Percentiles rank a stretch among this genome's conserved stretches.
phyloP scores from a whole-genome alignment of 2,329 filamentous ascomycete species.

The Penicillium sp. region DNA sequence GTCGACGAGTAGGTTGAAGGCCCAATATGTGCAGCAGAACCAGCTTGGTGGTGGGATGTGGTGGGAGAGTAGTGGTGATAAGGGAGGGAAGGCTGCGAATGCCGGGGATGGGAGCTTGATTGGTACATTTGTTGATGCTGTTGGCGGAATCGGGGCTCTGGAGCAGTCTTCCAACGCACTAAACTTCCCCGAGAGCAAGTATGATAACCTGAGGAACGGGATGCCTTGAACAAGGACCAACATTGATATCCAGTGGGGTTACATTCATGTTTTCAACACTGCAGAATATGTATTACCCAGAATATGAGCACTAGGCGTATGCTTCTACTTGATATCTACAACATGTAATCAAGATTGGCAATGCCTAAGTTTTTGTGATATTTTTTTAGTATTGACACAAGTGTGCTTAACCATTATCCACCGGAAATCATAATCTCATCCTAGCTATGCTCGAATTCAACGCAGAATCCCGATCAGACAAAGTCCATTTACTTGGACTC shows the following conservation, averaged over 20 bases:
- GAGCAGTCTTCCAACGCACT: slow-evolving; percentile 39
- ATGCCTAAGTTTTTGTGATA: slow-evolving; percentile 11
- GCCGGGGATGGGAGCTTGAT: slow-evolving; percentile 63
- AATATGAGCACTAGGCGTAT: background rate
- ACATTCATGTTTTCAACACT: background rate
- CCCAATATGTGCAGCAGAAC: slow-evolving; percentile 64
- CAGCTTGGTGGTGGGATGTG: slow-evolving; percentile 89
- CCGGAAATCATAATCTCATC: slow-evolving; percentile 15
- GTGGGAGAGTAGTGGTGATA: slow-evolving; percentile 88
- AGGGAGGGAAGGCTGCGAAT: slow-evolving; percentile 49
- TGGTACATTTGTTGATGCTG: slow-evolving; percentile 47
- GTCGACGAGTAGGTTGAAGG: slow-evolving; percentile 66
- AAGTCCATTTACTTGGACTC: slow-evolving; percentile 55
- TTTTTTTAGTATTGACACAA: slow-evolving; percentile 19
- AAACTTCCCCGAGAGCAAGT: slow-evolving; percentile 41
- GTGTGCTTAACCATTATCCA: slow-evolving; percentile 19
- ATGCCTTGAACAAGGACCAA: background rate
- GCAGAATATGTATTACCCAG: background rate
- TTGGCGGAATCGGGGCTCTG: slow-evolving; percentile 33
- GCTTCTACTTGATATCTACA: background rate
- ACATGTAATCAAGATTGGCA: slow-evolving; percentile 8
- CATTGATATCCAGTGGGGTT: background rate
- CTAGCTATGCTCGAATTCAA: slow-evolving; percentile 13
- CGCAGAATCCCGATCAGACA: slow-evolving; percentile 13
- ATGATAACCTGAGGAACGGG: slow-evolving; percentile 38